phyloP scores from a whole-genome alignment of 1,139 yeast genomes.

The Taiozyma sp. region DNA sequence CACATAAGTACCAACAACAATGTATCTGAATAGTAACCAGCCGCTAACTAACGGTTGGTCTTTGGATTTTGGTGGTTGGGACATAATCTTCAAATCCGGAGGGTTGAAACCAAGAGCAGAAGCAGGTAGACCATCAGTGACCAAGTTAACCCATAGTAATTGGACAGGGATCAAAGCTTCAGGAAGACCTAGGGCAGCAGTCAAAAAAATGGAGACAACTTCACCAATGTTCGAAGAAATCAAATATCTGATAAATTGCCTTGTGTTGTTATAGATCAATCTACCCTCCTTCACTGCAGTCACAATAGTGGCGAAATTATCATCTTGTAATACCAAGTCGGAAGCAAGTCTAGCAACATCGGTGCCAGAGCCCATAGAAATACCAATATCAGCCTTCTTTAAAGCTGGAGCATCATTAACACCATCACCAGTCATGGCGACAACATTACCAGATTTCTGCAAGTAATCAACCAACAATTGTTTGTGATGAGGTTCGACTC shows the following conservation, averaged over 20 bases:
- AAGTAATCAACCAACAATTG: conserved; percentile 44
- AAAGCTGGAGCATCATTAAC: conserved; percentile 38
- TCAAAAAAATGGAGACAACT: conserved; percentile 54
- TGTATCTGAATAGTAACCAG: conserved; percentile 34
- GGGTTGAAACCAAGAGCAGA: conserved; percentile 75
- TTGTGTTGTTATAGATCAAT: conserved; percentile 74
- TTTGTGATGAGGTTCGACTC: conserved; percentile 53
- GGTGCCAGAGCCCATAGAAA: conserved; percentile 40
- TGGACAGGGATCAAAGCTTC: conserved; percentile 75
- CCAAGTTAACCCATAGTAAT: conserved; percentile 73
- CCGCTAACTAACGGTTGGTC: conserved; percentile 33
- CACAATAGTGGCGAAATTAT: conserved; percentile 70
- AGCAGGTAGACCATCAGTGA: conserved; percentile 78
- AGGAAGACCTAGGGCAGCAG: conserved; percentile 66
- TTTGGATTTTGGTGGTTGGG: conserved; percentile 51
- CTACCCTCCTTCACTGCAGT: conserved; percentile 80
- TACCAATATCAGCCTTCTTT: conserved; percentile 34
- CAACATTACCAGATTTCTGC: conserved; percentile 39
- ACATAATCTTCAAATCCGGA: conserved; percentile 52
- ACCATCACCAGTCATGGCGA: conserved; percentile 39
- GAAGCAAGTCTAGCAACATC: conserved; percentile 58
- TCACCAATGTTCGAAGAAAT: conserved; percentile 78
- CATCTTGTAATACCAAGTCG: conserved; percentile 60
- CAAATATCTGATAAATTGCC: conserved; percentile 72
- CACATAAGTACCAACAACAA: conserved; percentile 34